phyloP scores from a whole-genome alignment of 1,139 yeast species.

The Hyphopichia burtonii region DNA sequence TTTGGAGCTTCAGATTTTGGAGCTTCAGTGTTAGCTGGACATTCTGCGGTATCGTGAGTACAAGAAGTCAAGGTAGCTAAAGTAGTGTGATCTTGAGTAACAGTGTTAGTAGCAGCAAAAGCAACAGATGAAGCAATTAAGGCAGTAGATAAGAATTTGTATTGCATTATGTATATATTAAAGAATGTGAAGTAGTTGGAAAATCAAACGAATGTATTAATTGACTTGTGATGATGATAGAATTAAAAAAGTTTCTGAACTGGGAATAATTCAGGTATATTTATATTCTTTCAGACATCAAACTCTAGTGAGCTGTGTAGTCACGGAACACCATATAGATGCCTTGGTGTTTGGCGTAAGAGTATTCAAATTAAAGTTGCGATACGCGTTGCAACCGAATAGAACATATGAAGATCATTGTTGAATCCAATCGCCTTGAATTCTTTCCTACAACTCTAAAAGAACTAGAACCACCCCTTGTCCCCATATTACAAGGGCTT shows the following conservation, averaged over 20 bases:
- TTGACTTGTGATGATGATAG: conserved; percentile 4
- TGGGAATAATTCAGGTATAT: conserved; percentile 8
- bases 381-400: neutral
- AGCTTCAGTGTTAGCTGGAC: conserved; percentile 13
- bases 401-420: neutral
- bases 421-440: neutral
- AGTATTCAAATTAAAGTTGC: neutral
- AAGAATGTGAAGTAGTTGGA: conserved; percentile 11
- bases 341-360: neutral
- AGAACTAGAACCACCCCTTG: neutral
- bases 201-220: neutral
- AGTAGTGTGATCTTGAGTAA: conserved; percentile 33
- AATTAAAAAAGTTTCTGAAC: neutral
- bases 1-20: conserved; percentile 40
- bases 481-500: neutral
- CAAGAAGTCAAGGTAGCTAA: conserved; percentile 46
- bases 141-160: conserved; percentile 29
- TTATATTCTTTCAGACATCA: conserved; percentile 9
- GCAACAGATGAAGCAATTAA: conserved; percentile 20
- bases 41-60: conserved; percentile 30
- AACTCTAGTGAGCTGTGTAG: no score
- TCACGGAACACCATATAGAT: conserved; percentile 1
- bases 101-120: conserved; percentile 24
- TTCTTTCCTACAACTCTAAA: neutral
- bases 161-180: conserved; percentile 27